A percentile compares a stretch with the other conserved stretches of the same genome.
These are phyloP conservation scores for Penicillium sp. DNA, from an alignment of 2,329 filamentous ascomycete species.

Conservation along the genomic window DNA sequence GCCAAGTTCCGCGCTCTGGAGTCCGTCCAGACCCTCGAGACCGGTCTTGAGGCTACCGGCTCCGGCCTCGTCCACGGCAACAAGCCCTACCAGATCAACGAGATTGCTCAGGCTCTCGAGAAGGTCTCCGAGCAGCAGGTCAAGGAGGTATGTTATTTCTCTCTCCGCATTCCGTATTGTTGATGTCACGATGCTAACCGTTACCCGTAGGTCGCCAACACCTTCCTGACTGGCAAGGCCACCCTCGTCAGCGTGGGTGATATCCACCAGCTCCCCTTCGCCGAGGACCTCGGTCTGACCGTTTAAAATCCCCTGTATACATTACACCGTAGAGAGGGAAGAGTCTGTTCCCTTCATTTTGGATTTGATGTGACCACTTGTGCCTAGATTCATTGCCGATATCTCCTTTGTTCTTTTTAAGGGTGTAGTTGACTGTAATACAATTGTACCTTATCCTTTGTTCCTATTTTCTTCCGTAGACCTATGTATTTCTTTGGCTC, in stretches of 20 bases:
- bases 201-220: slow-evolving; percentile 71
- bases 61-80: slow-evolving; percentile 76
- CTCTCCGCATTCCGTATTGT: not conserved
- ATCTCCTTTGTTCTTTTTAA: slow-evolving; percentile 34
- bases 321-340: slow-evolving; percentile 38
- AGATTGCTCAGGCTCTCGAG: slow-evolving; percentile 74
- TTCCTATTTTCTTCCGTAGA: slow-evolving; percentile 6
- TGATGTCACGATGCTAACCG: slow-evolving; percentile 23
- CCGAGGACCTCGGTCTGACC: slow-evolving; percentile 88
- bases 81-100: slow-evolving; percentile 79
- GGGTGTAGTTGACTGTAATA: slow-evolving; percentile 43
- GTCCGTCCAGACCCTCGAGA: slow-evolving; percentile 71
- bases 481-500: not conserved
- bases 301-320: slow-evolving; percentile 63
- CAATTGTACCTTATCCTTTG: slow-evolving; percentile 37
- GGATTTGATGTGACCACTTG: slow-evolving; percentile 33
- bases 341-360: slow-evolving; percentile 27
- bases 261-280: slow-evolving; percentile 84
- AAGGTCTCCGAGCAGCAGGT: slow-evolving; percentile 79
- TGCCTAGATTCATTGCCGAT: slow-evolving; percentile 41
- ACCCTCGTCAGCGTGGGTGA: slow-evolving; percentile 88
- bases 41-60: slow-evolving; percentile 79
- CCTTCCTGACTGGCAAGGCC: slow-evolving; percentile 82
- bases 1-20: slow-evolving; percentile 93
- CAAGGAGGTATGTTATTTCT: slow-evolving; percentile 66